A percentile compares a stretch with the other conserved stretches of the same genome.
Evolutionary conservation across 1,284 basidiomycete genomes (phyloP).

Genomic region (Phlebopus sp.): DNA sequence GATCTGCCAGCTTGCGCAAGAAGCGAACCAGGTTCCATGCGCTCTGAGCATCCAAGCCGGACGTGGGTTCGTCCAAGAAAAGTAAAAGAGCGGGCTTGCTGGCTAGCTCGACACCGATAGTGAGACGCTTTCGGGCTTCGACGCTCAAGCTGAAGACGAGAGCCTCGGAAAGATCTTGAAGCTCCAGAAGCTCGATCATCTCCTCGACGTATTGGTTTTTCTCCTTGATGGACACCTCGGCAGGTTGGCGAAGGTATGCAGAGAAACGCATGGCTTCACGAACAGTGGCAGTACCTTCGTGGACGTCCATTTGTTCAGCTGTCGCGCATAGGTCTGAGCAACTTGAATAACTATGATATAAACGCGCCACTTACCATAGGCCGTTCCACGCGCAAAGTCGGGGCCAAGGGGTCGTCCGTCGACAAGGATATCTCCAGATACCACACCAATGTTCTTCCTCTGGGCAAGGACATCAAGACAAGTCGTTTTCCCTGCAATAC

Average conservation of each 20-base stretch:
- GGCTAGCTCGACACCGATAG: constrained; percentile 87
- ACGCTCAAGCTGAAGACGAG: constrained; percentile 63
- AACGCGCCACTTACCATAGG: constrained; percentile 54
- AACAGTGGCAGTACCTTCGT: constrained; percentile 82
- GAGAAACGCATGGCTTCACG: constrained; percentile 90
- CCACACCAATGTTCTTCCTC: constrained; percentile 83
- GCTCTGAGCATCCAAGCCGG: constrained; percentile 77
- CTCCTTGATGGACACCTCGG: constrained; percentile 66
- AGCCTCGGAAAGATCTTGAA: constrained; percentile 63
- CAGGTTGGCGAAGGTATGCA: constrained; percentile 86
- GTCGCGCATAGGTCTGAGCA: constrained; percentile 12
- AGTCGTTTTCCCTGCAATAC: constrained; percentile 58
- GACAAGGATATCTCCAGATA: constrained; percentile 78
- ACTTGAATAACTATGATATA: constrained; percentile 23
- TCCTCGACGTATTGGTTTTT: constrained; percentile 83
- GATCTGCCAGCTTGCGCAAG: constrained; percentile 79
- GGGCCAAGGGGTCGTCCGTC: constrained; percentile 72
- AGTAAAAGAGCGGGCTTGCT: constrained; percentile 81
- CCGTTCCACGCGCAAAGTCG: constrained; percentile 76
- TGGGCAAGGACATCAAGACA: constrained; percentile 88
- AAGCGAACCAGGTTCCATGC: constrained; percentile 86
- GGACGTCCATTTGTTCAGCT: constrained; percentile 89
- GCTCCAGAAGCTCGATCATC: constrained; percentile 68
- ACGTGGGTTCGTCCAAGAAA: constrained; percentile 66
- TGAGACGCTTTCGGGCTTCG: constrained; percentile 83